These are phyloP conservation scores for Globisporangium rhizosaccharum DNA, from an alignment of 352 stramenopile species.

Conservation along the genomic window DNA sequence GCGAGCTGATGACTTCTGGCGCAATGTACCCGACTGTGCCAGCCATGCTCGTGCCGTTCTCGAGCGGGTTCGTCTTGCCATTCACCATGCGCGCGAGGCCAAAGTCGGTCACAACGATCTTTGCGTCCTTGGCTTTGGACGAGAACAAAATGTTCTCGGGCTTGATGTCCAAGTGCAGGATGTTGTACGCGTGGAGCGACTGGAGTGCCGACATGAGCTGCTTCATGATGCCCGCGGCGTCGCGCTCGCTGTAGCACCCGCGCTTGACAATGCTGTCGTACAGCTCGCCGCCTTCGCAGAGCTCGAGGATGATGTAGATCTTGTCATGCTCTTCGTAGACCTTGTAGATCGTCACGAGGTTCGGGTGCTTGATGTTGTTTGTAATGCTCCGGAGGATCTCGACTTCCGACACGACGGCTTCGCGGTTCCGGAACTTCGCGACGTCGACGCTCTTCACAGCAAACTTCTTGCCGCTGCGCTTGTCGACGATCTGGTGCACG, in stretches of 20 bases:
- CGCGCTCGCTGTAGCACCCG: constrained; percentile 56
- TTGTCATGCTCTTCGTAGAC: constrained; percentile 81
- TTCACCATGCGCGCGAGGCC: constrained; percentile 72
- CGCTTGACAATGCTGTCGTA: constrained; percentile 70
- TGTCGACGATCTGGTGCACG: constrained; percentile 60
- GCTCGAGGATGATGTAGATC: constrained; percentile 74
- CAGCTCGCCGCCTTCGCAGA: constrained; percentile 66
- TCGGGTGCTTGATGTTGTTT: constrained; percentile 72
- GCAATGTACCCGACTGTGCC: constrained; percentile 79
- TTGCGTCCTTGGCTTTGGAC: constrained; percentile 38
- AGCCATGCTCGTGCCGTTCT: constrained; percentile 58
- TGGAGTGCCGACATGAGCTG: constrained; percentile 63
- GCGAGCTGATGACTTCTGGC: constrained; percentile 63
- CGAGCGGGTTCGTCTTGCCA: constrained; percentile 57
- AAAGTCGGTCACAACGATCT: constrained; percentile 77
- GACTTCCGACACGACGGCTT: constrained; percentile 62
- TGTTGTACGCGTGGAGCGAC: constrained; percentile 68
- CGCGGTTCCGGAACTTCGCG: constrained; percentile 69
- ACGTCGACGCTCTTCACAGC: constrained; percentile 77
- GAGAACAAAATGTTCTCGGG: constrained; percentile 78
- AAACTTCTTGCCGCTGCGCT: constrained; percentile 41
- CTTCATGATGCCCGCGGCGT: constrained; percentile 57
- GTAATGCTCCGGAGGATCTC: constrained; percentile 81
- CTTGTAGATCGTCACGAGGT: constrained; percentile 77
- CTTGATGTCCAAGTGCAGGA: constrained; percentile 77